Base-by-base conservation (phyloP, 2,329 filamentous ascomycete genomes). In the Pseudogymnoascus sp. region DNA sequence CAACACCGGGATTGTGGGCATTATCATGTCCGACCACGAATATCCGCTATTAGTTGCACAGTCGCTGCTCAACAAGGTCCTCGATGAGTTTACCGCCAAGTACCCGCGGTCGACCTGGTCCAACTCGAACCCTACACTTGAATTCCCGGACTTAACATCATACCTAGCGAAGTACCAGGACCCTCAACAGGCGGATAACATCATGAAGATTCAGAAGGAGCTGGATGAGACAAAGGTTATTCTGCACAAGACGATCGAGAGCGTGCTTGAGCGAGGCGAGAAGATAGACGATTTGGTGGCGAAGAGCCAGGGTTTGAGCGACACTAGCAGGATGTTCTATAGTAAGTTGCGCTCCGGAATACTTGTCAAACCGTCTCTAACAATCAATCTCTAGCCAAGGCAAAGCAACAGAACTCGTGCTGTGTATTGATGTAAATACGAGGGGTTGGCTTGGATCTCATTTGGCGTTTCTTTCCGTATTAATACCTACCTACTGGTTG, bases 261-360 rank as follows among this genome's bases (percentile, higher is more conserved):
- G 85, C 71, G 87, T 88, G 64, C 76, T 97, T 72, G 88, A 97
- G 80, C 84, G 94, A 66, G 94, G 92, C 44, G 92, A 97, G 84
- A 97, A 97, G 83, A 91, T 99, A 69, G 93, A 97, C 73, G 90
- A 89, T 70, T 78, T 99, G 70, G 93, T 97, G 53, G 87, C 88
- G 67, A 97, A 97, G 85, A 96, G 91, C 72, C 91, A 96, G 70
- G 91, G 88, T 11, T 77, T 99, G 72, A 96, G 91, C 77, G 84
- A 86, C 60, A 90, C 94, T 81, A 96, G 91, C 79, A 97, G 96
- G 83, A 93, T 95, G 89, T 99, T 99, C 76, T 97, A 97, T 76
- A 91, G 88, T 88, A 76, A 70, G 82, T 78, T 21, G 14, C 23
- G 12, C 12, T 14, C 16, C 42, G 7, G 12, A 5, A 23, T 23